Conservation (phyloP, 192 early-diverging fungal species). For the Podochytrium sp. region DNA sequence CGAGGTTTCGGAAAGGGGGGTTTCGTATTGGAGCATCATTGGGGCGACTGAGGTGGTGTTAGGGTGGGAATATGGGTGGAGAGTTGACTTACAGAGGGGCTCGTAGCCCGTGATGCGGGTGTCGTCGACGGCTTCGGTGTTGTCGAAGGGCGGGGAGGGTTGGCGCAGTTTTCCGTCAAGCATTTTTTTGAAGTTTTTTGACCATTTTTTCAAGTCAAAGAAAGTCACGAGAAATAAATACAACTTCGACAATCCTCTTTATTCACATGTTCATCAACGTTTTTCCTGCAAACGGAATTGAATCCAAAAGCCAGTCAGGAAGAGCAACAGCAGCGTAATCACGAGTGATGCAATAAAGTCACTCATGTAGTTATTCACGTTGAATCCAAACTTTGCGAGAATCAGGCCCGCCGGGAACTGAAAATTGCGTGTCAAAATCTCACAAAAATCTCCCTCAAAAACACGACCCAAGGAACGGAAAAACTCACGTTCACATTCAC, state of each 20-base stretch:
- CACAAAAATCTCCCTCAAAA: neutral
- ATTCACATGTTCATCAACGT: slow-evolving; percentile 27
- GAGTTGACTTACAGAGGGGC: slow-evolving; percentile 17
- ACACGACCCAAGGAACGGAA: too few relatives aligned
- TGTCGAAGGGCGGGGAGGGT: slow-evolving; percentile 6
- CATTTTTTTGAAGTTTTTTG: too few relatives aligned
- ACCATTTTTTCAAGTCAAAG: too few relatives aligned
- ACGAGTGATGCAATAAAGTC: slow-evolving; percentile 40
- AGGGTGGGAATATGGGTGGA: neutral
- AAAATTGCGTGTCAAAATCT: neutral
- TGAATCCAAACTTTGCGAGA: slow-evolving; percentile 51
- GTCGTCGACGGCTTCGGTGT: slow-evolving; percentile 11
- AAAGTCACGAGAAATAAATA: too few relatives aligned
- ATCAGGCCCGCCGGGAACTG: slow-evolving; percentile 37
- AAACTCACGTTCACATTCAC: slow-evolving; percentile 36
- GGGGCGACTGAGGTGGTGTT: neutral
- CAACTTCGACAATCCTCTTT: too few relatives aligned
- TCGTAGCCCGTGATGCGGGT: slow-evolving; percentile 25
- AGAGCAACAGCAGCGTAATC: slow-evolving; percentile 36
- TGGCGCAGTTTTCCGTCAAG: neutral
- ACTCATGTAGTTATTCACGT: slow-evolving; percentile 35
- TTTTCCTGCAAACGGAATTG: slow-evolving; percentile 29
- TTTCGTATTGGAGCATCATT: slow-evolving; percentile 73
- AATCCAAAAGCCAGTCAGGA: slow-evolving; percentile 34
- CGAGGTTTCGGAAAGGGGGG: slow-evolving; percentile 52